Base-by-base conservation (phyloP, 805 yeast genomes). In the Saturnispora kantuleensis region DNA sequence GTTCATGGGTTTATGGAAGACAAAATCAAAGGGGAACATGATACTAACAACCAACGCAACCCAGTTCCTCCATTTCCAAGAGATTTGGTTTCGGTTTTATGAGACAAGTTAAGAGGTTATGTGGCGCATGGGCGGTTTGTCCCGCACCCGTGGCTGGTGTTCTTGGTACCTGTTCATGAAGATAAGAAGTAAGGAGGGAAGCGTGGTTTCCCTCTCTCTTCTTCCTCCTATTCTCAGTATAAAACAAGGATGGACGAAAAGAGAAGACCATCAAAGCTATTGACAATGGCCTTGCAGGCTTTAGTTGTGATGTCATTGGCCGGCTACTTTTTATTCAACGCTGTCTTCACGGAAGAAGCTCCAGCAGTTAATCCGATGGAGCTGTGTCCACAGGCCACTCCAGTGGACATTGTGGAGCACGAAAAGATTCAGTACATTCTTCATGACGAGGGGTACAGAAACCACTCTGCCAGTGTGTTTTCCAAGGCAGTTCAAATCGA, bases 401-500 rank as follows among this genome's bases (percentile, higher is more conserved):
- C 52, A 21, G 43, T 56, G 13, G 44, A 33, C 12, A 53, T 60
- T 10, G 41, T 44, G n/a, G 49, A 51, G 36, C 44, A 46, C 7
- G 47, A 51, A 9, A 29, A 41, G 3, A 42, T 52, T 18, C 52
- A 52, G 28, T 49, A 45, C 17, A 68, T 73, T 35, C 50, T 71
- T 10, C 34, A 56, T n/a, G 67, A 67, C 48, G 59, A 55, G 3
- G 45, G 41, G 0, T 71, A 64, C 52, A 56, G 63, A 18, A 40
- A 56, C 26, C 45, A 50, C 6, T 69, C 79, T 0, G 70, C 68
- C n/a, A 48, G 52, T 10, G 69, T 68, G 45, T 64, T 77, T 31
- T 52, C 74, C 0, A 71, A 68, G 3, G 77, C 83, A 0, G 66
- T 78, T 16, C 67, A 70, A 52, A 65, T 76, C 42, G 75, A 74